A percentile compares a stretch with the other conserved stretches of the same genome.
Conservation (phyloP, 352 stramenopile genomes). For the Pythium vanterpoolii region DNA sequence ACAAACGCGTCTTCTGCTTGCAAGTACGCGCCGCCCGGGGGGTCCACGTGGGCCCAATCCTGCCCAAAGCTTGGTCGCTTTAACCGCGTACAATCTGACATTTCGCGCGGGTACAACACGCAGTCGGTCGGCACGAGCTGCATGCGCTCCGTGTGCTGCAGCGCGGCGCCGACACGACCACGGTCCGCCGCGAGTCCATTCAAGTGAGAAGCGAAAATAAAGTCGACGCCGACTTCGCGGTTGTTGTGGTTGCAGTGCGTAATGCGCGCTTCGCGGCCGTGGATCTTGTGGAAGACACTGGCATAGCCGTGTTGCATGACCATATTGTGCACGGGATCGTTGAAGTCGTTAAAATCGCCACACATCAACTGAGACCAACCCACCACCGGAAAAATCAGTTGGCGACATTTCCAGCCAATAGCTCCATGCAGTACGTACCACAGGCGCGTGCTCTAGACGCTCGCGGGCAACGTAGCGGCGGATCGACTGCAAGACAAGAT, state of each 20-base stretch:
- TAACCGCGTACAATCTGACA: constrained; percentile 62
- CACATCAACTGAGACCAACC: constrained; percentile 43
- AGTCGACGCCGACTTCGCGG: constrained; percentile 81
- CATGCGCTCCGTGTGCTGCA: constrained; percentile 24
- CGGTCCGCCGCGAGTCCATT: constrained; percentile 9
- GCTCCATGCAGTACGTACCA: constrained; percentile 37
- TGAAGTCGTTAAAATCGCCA: constrained; percentile 86
- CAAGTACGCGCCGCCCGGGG: constrained; percentile 34
- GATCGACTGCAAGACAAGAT: constrained; percentile 66
- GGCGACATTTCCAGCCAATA: constrained; percentile 1
- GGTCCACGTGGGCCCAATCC: constrained; percentile 49
- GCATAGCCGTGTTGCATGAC: constrained; percentile 69
- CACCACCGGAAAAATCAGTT: constrained; percentile 1
- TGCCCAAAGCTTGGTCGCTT: constrained; percentile 78
- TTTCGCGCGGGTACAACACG: constrained; percentile 55
- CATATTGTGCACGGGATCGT: constrained; percentile 76
- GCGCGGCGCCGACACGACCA: background rate
- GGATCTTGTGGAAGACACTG: constrained; percentile 69
- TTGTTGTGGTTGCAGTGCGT: constrained; percentile 91
- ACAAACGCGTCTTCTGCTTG: constrained; percentile 60
- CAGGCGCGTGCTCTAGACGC: constrained; percentile 61
- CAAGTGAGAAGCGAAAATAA: constrained; percentile 74
- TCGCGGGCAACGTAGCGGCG: constrained; percentile 63
- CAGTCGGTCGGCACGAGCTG: constrained; percentile 54
- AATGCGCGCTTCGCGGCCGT: constrained; percentile 78